phyloP scores from a whole-genome alignment of 2,329 filamentous ascomycete species.

The Fusarium sp. region DNA sequence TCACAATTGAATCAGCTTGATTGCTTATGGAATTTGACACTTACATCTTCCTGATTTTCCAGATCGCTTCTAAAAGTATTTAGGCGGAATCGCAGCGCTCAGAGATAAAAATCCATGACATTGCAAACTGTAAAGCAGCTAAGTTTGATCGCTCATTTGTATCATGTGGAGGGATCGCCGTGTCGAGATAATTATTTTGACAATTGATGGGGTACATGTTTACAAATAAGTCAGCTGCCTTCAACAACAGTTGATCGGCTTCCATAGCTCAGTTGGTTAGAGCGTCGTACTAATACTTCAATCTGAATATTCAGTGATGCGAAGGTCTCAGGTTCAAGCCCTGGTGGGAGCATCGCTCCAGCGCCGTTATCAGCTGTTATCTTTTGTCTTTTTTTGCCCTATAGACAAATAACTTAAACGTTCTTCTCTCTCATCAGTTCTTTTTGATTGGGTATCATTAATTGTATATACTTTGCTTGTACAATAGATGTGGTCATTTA shows the following conservation, averaged over 20 bases:
- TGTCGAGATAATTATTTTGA: background rate
- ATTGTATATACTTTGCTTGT: too few relatives aligned
- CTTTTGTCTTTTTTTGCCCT: background rate
- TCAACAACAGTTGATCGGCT: background rate
- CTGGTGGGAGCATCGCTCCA: background rate
- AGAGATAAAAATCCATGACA: accelerated
- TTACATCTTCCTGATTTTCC: background rate
- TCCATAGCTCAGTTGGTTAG: background rate
- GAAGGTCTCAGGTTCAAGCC: background rate
- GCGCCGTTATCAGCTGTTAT: background rate
- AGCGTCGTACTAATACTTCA: background rate
- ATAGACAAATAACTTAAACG: too few relatives aligned
- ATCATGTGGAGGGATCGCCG: accelerated
- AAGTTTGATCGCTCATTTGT: accelerated
- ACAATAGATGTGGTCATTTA: too few relatives aligned
- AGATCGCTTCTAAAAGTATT: background rate
- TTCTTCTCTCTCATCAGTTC: too few relatives aligned
- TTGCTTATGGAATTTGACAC: background rate
- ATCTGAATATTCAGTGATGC: background rate
- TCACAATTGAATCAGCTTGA: background rate
- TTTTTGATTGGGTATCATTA: too few relatives aligned
- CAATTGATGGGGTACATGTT: accelerated
- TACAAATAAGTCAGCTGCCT: accelerated
- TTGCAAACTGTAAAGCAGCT: background rate
- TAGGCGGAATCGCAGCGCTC: accelerated